Percentiles rank a stretch among this genome's conserved stretches.
These are phyloP conservation scores for Solanum medicagineum DNA, from an alignment of 257 asterid species.

Conservation along the genomic window DNA sequence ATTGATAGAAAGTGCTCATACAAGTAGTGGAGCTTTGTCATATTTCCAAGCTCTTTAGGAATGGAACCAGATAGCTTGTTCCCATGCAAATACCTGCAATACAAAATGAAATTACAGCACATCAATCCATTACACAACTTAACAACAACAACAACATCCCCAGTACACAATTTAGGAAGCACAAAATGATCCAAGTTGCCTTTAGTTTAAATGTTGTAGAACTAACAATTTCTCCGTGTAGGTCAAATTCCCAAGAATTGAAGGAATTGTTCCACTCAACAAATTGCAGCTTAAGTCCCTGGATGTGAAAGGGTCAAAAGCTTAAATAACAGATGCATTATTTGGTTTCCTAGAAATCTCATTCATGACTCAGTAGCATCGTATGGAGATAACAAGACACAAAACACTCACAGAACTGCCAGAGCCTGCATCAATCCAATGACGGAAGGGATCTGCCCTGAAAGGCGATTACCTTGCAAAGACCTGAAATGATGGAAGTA, in stretches of 20 bases:
- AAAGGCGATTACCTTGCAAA: constrained; percentile 50
- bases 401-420: constrained; percentile 73
- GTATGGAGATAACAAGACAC: background rate
- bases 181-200: background rate
- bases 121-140: background rate
- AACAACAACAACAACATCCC: background rate
- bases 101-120: background rate
- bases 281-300: constrained; percentile 85
- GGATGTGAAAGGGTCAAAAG: background rate
- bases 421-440: constrained; percentile 99
- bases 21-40: constrained; percentile 94
- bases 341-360: background rate
- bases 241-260: constrained; percentile 84
- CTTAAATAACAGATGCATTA: background rate
- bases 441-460: constrained; percentile 82
- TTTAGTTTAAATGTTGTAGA: background rate
- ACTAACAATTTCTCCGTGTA: constrained; percentile 91
- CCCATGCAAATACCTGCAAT: constrained; percentile 73
- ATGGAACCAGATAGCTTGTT: constrained; percentile 81
- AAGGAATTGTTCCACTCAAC: constrained; percentile 80
- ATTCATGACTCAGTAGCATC: background rate
- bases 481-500: constrained; percentile 15
- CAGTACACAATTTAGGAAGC: background rate
- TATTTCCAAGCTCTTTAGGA: constrained; percentile 92
- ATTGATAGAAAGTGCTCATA: constrained; percentile 6